Conservation (phyloP, 176 grass and related monocot species). For the Poa annua region DNA sequence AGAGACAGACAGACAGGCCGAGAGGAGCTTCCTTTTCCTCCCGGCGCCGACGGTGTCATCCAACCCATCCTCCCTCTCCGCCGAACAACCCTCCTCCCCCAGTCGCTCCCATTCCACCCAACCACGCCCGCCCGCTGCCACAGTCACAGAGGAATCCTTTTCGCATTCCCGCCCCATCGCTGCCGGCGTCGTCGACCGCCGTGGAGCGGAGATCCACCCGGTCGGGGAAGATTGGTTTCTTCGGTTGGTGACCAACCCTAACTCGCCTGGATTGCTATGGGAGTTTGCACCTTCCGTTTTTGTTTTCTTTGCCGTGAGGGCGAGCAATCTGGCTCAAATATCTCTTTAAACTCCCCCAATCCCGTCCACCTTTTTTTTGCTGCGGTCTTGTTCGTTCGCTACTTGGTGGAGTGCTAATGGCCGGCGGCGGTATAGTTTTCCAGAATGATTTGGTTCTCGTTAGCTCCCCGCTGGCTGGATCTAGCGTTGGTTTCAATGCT, state of each 20-base stretch:
- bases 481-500: not conserved
- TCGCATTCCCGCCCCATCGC: not conserved
- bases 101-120: not conserved
- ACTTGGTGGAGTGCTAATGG: not conserved
- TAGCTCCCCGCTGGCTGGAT: not conserved
- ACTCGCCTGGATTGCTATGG: not conserved
- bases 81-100: conserved; percentile 26
- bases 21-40: conserved; percentile 25
- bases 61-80: conserved; percentile 9
- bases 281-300: not conserved
- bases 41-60: conserved; percentile 23
- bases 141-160: not conserved
- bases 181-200: not conserved
- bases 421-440: not conserved
- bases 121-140: not conserved
- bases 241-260: conserved; percentile 24
- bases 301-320: conserved; percentile 5
- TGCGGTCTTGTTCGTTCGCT: conserved; percentile 9
- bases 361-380: not conserved
- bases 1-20: conserved; percentile 1
- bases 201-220: conserved; percentile 14
- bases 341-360: not conserved
- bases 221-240: not conserved
- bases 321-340: not conserved
- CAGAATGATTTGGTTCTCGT: not conserved